Conservation (phyloP, 257 asterid species). For the Ophiorrhiza pumila region DNA sequence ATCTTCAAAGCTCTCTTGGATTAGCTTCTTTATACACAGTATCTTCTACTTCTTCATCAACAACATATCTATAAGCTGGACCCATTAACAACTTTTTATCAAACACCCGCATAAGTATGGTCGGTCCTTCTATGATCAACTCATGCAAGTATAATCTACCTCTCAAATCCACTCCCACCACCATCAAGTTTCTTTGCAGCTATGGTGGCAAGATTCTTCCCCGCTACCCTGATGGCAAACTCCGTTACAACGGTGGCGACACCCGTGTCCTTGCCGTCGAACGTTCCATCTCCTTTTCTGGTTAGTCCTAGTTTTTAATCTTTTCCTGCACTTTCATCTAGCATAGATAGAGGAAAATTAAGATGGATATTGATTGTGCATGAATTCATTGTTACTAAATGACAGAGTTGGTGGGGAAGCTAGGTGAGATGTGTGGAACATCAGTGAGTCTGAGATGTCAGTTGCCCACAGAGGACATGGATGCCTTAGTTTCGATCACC, state of each 20-base stretch:
- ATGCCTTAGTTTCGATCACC: slow-evolving; percentile 70
- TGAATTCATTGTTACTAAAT: slow-evolving; percentile 5
- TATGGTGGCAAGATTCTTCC: slow-evolving; percentile 92
- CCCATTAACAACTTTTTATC: slow-evolving; percentile 17
- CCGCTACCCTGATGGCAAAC: slow-evolving; percentile 82
- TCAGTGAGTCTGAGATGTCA: slow-evolving; percentile 62
- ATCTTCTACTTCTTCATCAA: slow-evolving; percentile 5
- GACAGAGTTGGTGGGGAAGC: slow-evolving; percentile 62
- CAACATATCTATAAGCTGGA: slow-evolving; percentile 5
- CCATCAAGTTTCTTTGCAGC: slow-evolving; percentile 69
- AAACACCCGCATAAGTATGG: slow-evolving; percentile 32
- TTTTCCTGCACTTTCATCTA: not conserved
- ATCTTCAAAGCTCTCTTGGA: slow-evolving; percentile 18
- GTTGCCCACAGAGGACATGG: slow-evolving; percentile 72
- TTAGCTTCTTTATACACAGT: not conserved
- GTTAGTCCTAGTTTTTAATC: slow-evolving; percentile 29
- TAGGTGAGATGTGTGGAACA: slow-evolving; percentile 63
- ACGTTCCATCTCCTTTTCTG: slow-evolving; percentile 57
- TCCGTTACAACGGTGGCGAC: slow-evolving; percentile 84
- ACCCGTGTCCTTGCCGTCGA: slow-evolving; percentile 80
- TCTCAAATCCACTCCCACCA: slow-evolving; percentile 27
- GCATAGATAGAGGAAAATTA: not conserved
- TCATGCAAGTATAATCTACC: slow-evolving; percentile 5
- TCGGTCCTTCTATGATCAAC: slow-evolving; percentile 34
- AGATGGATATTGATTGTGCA: slow-evolving; percentile 7